phyloP scores from a whole-genome alignment of 73 alveolate species.

The Tetrahymena thermophila region DNA sequence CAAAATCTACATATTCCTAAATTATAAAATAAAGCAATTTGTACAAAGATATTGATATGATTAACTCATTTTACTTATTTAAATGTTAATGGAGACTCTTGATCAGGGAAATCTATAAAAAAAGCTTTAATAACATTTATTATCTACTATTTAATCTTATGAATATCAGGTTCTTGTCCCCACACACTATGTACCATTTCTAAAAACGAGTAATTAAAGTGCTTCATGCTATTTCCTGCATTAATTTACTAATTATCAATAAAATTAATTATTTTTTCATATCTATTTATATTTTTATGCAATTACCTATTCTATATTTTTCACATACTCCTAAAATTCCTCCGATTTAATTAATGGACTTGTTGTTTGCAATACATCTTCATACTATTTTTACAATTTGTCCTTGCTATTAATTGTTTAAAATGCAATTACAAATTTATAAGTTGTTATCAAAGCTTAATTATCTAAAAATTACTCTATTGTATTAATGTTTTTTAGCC shows the following conservation, averaged over 20 bases:
- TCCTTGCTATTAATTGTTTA: background rate
- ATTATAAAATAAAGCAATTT: background rate
- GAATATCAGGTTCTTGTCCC: background rate
- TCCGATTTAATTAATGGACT: background rate
- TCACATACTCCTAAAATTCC: background rate
- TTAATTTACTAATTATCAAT: background rate
- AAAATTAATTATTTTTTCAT: background rate
- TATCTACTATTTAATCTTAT: background rate
- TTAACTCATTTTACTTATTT: background rate
- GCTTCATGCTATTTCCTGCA: background rate
- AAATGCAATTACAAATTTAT: background rate
- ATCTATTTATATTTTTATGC: background rate
- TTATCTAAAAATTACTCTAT: background rate
- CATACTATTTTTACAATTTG: background rate
- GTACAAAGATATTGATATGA: background rate
- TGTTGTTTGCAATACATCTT: background rate
- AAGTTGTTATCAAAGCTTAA: background rate
- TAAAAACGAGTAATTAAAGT: background rate
- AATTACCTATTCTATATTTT: background rate
- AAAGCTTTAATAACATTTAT: background rate
- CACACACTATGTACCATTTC: background rate
- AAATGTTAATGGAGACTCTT: background rate
- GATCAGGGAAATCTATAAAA: background rate
- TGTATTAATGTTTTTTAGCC: background rate
- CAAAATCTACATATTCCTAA: background rate